phyloP scores from a whole-genome alignment of 495 filamentous ascomycete species.

The Immersiella caudata region DNA sequence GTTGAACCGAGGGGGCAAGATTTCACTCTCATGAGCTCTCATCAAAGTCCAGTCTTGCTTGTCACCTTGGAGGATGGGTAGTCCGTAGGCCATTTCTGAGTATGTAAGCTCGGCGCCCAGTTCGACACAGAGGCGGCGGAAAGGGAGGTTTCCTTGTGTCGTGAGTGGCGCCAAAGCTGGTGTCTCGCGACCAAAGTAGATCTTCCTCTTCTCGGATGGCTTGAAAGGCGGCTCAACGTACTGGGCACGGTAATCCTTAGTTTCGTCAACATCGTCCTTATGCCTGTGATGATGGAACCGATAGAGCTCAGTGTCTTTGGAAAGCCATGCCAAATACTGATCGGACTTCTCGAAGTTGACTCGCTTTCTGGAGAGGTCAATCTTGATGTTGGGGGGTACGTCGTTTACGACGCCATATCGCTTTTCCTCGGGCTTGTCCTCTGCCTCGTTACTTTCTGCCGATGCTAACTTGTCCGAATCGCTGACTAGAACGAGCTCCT shows the following conservation, averaged over 20 bases:
- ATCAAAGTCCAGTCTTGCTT: constrained; percentile 94
- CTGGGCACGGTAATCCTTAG: constrained; percentile 72
- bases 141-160: constrained; percentile 96
- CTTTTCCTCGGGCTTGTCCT: constrained; percentile 31
- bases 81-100: constrained; percentile 96
- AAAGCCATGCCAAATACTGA: constrained; percentile 72
- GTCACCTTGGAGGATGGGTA: constrained; percentile 87
- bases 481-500: constrained; percentile 73
- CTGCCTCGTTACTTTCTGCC: constrained; percentile 1
- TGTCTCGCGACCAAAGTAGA: constrained; percentile 93
- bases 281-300: constrained; percentile 54
- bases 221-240: constrained; percentile 83
- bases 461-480: constrained; percentile 24
- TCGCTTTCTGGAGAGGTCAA: constrained; percentile 68
- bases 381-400: constrained; percentile 65
- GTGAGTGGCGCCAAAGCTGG: constrained; percentile 83
- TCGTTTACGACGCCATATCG: constrained; percentile 70
- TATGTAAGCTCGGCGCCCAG: constrained; percentile 93
- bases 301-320: constrained; percentile 58
- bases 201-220: constrained; percentile 86
- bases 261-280: constrained; percentile 46
- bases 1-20: constrained; percentile 62
- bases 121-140: constrained; percentile 86
- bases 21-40: constrained; percentile 83
- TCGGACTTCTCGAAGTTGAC: constrained; percentile 71